Evolutionary conservation across 805 yeast species (phyloP).

Genomic region (Hermanozyma aechmeae): DNA sequence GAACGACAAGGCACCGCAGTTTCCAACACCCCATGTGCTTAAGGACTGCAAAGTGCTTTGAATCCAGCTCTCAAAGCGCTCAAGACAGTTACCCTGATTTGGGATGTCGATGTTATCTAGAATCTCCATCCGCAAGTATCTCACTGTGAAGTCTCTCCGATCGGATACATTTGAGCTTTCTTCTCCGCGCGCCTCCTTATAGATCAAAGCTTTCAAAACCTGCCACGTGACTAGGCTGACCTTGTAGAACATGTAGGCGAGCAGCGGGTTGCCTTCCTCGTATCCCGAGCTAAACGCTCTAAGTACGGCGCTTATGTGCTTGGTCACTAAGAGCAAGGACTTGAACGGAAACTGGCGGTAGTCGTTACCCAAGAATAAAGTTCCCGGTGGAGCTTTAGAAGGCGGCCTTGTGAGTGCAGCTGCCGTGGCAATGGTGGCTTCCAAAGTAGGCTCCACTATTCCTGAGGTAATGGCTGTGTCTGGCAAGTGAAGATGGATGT

Average conservation of each 20-base stretch:
- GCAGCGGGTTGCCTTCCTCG: conserved; percentile 1
- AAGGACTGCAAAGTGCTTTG: neutral
- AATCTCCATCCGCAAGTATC: conserved; percentile 1
- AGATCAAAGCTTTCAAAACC: neutral
- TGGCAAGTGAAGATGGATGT: conserved; percentile 1
- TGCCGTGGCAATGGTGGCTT: conserved; percentile 1
- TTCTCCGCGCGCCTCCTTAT: neutral
- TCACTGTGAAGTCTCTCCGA: neutral
- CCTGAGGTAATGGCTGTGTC: conserved; percentile 1
- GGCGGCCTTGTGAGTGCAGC: conserved; percentile 1
- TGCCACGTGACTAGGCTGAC: conserved; percentile 1
- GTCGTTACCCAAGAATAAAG: conserved; percentile 1
- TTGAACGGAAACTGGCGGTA: neutral
- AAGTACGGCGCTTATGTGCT: neutral
- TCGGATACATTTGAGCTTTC: neutral
- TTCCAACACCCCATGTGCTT: conserved; percentile 1
- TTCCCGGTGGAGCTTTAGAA: neutral
- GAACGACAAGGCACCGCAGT: conserved; percentile 1
- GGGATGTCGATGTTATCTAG: neutral
- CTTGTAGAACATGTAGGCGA: conserved; percentile 1
- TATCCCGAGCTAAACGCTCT: neutral
- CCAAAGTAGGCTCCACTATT: neutral
- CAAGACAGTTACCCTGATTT: neutral
- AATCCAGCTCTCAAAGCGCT: neutral
- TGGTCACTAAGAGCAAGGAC: neutral